phyloP scores from a whole-genome alignment of 768 basidiomycete genomes.

The Chalciporus chontae region DNA sequence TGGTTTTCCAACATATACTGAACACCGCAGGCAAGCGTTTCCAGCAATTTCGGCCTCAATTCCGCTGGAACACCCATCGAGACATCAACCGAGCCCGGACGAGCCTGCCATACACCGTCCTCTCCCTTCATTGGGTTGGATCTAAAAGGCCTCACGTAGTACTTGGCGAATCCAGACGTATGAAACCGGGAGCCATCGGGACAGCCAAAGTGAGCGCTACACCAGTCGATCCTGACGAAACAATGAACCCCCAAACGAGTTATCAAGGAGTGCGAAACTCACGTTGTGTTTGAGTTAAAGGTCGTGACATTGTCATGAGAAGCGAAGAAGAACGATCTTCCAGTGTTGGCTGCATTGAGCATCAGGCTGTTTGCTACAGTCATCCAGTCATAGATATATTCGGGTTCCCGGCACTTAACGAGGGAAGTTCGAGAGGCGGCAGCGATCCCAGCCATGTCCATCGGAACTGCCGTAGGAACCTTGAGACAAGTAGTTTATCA shows the following conservation, averaged over 20 bases:
- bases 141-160: constrained; percentile 22
- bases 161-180: constrained; percentile 13
- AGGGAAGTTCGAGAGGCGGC: constrained; percentile 15
- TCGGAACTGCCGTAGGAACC: constrained; percentile 13
- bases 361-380: constrained; percentile 16
- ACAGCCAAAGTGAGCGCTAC: constrained; percentile 19
- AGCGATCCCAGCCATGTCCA: constrained; percentile 18
- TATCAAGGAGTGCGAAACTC: background rate
- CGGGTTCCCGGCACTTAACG: constrained; percentile 9
- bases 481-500: constrained; percentile 1
- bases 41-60: constrained; percentile 18
- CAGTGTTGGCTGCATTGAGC: constrained; percentile 17
- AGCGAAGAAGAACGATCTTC: constrained; percentile 13
- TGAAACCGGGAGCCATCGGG: constrained; percentile 16
- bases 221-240: constrained; percentile 20
- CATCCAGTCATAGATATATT: constrained; percentile 18
- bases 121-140: constrained; percentile 22
- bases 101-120: constrained; percentile 15
- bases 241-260: background rate
- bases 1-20: constrained; percentile 4
- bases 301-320: constrained; percentile 6
- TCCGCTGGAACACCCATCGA: constrained; percentile 22
- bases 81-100: constrained; percentile 17
- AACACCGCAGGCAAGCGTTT: constrained; percentile 11
- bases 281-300: constrained; percentile 25